Evolutionary conservation across 768 basidiomycete genomes (phyloP), one percentile per base, ranked within the genome.

Genomic region (Trametes maxima): DNA sequence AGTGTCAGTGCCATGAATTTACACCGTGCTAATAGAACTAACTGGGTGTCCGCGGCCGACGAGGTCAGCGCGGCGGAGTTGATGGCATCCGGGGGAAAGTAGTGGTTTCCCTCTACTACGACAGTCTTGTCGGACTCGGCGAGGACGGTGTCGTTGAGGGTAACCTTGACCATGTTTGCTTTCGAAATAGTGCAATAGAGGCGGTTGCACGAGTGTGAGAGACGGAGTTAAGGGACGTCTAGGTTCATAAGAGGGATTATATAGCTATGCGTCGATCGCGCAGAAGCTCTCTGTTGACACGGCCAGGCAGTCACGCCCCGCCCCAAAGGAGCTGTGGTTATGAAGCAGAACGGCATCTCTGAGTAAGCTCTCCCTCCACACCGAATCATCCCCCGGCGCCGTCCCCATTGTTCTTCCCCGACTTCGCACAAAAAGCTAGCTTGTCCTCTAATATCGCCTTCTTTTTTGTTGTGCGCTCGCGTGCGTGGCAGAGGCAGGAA

Each of bases 71-170:
- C 63, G 4, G 76, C 71, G 43, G 72, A 76, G 42, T 80, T 75
- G 24, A 92, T 74, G 0, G 80, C 74, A 1, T 76, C 70, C 0
- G 85, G 84, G 4, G 90, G 88, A 70, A 92, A 92, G 74, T 91
- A 91, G 63, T 88, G 83, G 64, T 88, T 90, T 13, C 80, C 81
- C 66, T 90, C 88, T 47, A 92, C 79, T 6, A 82, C 70, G 37
- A 83, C 73, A 0, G 89, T 85, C 0, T 77, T 72, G 63, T 77
- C 72, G 7, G 81, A 82, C 55, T 89, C 81, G 0, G 90, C 90
- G 66, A 92, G 77, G 14, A 80, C 72, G 13, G 72, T 72, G 24
- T 78, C 81, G 66, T 84, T 75, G 59, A 85, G 67, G 2, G 76
- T 74, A 28, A 82, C 87, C 73, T 80, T 84, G 78, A 88, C 73